Evolutionary conservation across 1,284 basidiomycete species (phyloP).

Genomic region (Lignosus rhinocerotis): DNA sequence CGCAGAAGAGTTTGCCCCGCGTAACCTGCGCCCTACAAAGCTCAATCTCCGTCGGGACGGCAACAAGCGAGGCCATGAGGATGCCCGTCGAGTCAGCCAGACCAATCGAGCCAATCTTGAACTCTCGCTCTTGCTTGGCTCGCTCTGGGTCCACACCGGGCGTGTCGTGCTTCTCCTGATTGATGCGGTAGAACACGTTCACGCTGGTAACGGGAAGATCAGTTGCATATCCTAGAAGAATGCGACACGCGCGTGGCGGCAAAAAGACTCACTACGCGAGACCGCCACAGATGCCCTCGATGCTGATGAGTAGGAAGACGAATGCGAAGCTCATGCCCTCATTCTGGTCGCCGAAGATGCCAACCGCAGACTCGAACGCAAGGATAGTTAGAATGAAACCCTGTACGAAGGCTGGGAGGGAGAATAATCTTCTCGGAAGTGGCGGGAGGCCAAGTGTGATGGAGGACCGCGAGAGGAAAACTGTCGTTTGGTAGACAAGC

Average conservation of each 20-base stretch:
- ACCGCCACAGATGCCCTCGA: conserved; percentile 89
- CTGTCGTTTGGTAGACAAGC: conserved; percentile 89
- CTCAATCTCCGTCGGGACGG: conserved; percentile 82
- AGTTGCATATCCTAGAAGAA: not conserved
- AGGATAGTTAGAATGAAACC: conserved; percentile 61
- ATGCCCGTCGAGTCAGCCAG: conserved; percentile 79
- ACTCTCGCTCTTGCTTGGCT: conserved; percentile 76
- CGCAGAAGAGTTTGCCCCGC: conserved; percentile 74
- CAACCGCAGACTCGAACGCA: conserved; percentile 66
- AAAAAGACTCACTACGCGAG: conserved; percentile 76
- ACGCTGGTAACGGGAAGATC: conserved; percentile 50
- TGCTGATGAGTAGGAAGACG: conserved; percentile 77
- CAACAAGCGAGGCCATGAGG: conserved; percentile 73
- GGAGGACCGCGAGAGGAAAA: conserved; percentile 93
- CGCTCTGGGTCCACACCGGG: conserved; percentile 50
- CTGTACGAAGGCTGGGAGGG: conserved; percentile 76
- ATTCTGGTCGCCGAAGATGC: conserved; percentile 56
- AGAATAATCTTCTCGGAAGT: conserved; percentile 70
- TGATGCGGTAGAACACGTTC: conserved; percentile 85
- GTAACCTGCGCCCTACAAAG: conserved; percentile 76
- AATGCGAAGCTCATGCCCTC: conserved; percentile 58
- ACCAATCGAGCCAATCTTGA: conserved; percentile 87
- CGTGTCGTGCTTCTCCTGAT: conserved; percentile 63
- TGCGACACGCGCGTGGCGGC: not conserved
- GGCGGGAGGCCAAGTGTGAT: conserved; percentile 88